Conservation (phyloP, 768 basidiomycete species). For the Pleurotus citrinopileatus region DNA sequence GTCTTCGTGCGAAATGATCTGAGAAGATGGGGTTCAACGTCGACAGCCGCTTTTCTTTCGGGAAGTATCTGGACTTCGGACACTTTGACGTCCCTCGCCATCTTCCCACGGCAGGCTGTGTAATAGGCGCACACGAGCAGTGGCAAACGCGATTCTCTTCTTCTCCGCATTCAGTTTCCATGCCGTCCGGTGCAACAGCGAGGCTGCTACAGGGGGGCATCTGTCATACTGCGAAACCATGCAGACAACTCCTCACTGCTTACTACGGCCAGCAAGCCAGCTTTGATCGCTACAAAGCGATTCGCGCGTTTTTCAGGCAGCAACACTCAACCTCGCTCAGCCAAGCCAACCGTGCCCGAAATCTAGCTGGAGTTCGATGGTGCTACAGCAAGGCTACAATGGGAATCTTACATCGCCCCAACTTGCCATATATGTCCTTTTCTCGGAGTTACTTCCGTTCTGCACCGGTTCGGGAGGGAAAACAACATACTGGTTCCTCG, state of each 20-base stretch:
- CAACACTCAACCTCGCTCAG: slow-evolving; percentile 25
- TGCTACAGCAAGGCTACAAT: background rate
- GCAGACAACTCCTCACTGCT: background rate
- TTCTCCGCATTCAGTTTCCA: background rate
- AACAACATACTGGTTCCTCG: background rate
- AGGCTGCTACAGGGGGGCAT: background rate
- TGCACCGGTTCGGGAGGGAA: background rate
- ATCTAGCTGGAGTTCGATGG: background rate
- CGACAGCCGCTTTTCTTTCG: no score
- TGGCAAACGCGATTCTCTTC: background rate
- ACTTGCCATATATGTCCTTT: background rate
- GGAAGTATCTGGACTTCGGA: background rate
- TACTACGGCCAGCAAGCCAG: slow-evolving; percentile 23
- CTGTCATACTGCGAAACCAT: background rate
- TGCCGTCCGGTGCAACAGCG: background rate
- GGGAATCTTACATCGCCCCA: background rate
- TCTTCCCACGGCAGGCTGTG: background rate
- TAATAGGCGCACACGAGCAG: background rate
- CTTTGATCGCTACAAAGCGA: slow-evolving; percentile 56
- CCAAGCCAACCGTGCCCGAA: background rate
- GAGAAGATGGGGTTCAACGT: no score
- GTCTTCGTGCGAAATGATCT: no score
- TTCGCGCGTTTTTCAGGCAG: slow-evolving; percentile 54
- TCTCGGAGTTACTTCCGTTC: background rate
- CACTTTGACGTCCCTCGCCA: no score